These are phyloP conservation scores for Phytopythium ostracodes DNA, from an alignment of 352 stramenopile species.

Conservation along the genomic window DNA sequence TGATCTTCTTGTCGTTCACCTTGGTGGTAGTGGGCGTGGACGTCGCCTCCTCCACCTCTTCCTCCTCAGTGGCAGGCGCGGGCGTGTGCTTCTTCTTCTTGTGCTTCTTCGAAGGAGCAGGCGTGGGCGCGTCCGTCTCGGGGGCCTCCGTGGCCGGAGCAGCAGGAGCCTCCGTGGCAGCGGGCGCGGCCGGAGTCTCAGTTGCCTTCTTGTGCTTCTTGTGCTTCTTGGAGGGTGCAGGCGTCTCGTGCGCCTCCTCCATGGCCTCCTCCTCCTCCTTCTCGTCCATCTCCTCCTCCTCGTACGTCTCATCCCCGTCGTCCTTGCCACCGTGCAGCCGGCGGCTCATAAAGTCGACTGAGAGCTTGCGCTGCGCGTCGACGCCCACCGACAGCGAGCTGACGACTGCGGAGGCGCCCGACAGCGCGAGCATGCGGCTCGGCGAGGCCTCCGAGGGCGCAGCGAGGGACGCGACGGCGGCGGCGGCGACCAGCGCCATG, in stretches of 20 bases:
- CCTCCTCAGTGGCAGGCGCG: background rate
- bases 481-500: slow-evolving; percentile 42
- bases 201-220: slow-evolving; percentile 49
- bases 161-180: slow-evolving; percentile 1
- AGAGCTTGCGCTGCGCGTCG: slow-evolving; percentile 29
- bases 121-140: slow-evolving; percentile 9
- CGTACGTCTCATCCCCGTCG: slow-evolving; percentile 8
- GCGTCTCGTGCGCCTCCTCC: slow-evolving; percentile 10
- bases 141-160: slow-evolving; percentile 12
- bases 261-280: slow-evolving; percentile 14
- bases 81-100: slow-evolving; percentile 26
- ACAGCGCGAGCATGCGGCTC: slow-evolving; percentile 10
- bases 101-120: slow-evolving; percentile 5
- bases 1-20: slow-evolving; percentile 67
- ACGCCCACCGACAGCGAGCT: slow-evolving; percentile 24
- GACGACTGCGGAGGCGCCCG: slow-evolving; percentile 10
- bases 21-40: slow-evolving; percentile 6
- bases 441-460: slow-evolving; percentile 11
- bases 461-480: slow-evolving; percentile 39
- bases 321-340: slow-evolving; percentile 3
- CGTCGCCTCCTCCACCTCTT: slow-evolving; percentile 10
- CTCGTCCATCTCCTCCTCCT: slow-evolving; percentile 18
- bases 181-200: background rate
- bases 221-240: slow-evolving; percentile 36
- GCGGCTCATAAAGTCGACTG: slow-evolving; percentile 7